Base-by-base conservation (phyloP, 2,329 filamentous ascomycete genomes). In the Metarhizium sp. region DNA sequence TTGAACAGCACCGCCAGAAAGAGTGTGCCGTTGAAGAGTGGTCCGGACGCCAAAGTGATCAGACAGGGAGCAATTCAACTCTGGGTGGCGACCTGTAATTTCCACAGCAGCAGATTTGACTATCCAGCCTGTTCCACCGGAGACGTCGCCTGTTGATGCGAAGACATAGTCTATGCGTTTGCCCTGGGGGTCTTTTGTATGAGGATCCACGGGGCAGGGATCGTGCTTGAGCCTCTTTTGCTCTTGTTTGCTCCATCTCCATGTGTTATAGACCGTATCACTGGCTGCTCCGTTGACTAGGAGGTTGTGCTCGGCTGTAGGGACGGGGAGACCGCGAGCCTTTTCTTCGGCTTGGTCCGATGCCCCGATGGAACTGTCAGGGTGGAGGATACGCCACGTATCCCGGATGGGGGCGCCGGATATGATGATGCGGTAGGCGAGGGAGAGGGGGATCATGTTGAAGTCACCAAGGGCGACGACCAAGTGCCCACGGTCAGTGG, bases 91-190 rank as follows among this genome's bases (percentile, higher is more conserved):
- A 66, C 87, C 81, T 20, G 83, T 86, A 84, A 96, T 90, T 57
- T 87, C 86, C 1, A 99, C 87, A 51, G 82, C 79, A 3, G 82
- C 86, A 7, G 80, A 77, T 57, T 84, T 78, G 57, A 96, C 83
- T 13, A 81, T 74, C 91, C 92, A 96, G 48, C 68, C 65, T 57
- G 55, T 47, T 59, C 59, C 42, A 63, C 66, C 59, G 69, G 64
- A 60, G 50, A 62, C 55, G 60, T 66, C 60, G 13, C 77, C 80
- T 13, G 80, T 79, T 2, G 81, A 82, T 62, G 90, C 86, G 71
- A 99, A 97, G 65, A 99, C 87, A 71, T 99, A 99, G 72, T 99
- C 94, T 50, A 97, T 79, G 25, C 94, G 79, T 69, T 96, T 92
- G n/a, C 88, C 92, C 29, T 76, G 78, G 0, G 82, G 83, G 66